A percentile compares a stretch with the other conserved stretches of the same genome.
Conservation (phyloP, 192 early-diverging fungal species). For the Podila minutissima region DNA sequence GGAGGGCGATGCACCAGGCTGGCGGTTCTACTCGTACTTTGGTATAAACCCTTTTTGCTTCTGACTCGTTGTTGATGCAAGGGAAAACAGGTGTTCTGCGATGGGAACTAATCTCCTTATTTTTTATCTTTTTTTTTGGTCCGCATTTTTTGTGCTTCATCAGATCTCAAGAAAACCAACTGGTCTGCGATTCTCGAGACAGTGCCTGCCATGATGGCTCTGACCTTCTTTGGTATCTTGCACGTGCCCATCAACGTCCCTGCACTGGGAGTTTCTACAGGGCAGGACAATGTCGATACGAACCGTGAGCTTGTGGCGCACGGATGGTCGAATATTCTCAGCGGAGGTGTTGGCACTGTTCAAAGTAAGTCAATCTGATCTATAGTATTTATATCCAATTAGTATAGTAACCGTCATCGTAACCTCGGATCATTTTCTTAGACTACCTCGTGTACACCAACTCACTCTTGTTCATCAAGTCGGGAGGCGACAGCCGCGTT, state of each 20-base stretch:
- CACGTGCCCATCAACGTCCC: constrained; percentile 99
- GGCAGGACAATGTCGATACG: constrained; percentile 87
- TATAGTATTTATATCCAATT: no score
- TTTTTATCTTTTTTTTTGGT: no score
- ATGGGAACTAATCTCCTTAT: no score
- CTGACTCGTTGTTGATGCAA: not conserved
- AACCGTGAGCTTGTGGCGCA: constrained; percentile 95
- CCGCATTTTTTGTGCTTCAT: no score
- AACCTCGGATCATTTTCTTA: constrained; percentile 10
- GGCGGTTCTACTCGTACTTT: constrained; percentile 88
- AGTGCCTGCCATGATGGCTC: constrained; percentile 91
- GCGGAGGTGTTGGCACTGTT: constrained; percentile 80
- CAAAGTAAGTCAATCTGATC: constrained; percentile 69
- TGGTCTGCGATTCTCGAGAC: constrained; percentile 74
- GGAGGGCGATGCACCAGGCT: constrained; percentile 79
- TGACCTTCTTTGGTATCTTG: constrained; percentile 95
- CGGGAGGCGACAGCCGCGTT: constrained; percentile 86
- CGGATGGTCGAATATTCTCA: constrained; percentile 87
- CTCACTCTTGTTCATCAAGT: constrained; percentile 93
- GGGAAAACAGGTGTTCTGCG: no score
- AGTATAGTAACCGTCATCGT: no score
- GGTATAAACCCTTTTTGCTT: constrained; percentile 29
- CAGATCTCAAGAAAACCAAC: constrained; percentile 71
- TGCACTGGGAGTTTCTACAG: constrained; percentile 91
- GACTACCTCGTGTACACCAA: constrained; percentile 96